Conservation (phyloP, 2,329 filamentous ascomycete species). For the Xylariaceae sp. region DNA sequence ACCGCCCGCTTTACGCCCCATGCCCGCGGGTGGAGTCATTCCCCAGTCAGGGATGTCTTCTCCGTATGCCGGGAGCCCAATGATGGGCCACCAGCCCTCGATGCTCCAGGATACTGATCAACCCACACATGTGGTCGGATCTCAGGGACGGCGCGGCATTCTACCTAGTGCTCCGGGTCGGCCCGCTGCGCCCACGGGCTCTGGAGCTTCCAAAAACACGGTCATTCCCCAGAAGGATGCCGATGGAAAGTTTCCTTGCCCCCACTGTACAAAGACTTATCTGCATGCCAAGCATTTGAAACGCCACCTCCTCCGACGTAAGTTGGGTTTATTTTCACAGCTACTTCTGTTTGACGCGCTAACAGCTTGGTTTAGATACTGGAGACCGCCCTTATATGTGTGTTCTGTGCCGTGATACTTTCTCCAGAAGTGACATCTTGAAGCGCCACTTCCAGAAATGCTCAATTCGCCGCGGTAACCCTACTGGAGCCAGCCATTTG, state of each 20-base stretch:
- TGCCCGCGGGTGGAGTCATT: slow-evolving; percentile 63
- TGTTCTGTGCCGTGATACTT: slow-evolving; percentile 94
- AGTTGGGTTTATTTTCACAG: slow-evolving; percentile 43
- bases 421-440: slow-evolving; percentile 94
- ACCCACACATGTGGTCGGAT: slow-evolving; percentile 89
- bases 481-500: slow-evolving; percentile 88
- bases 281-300: slow-evolving; percentile 96
- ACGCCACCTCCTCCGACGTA: slow-evolving; percentile 91
- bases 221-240: slow-evolving; percentile 91
- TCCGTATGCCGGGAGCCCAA: slow-evolving; percentile 53
- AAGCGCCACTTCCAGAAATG: slow-evolving; percentile 99
- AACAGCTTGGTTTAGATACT: slow-evolving; percentile 59
- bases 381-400: slow-evolving; percentile 98
- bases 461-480: slow-evolving; percentile 91
- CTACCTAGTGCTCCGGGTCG: slow-evolving; percentile 85
- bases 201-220: slow-evolving; percentile 66
- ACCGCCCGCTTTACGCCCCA: slow-evolving; percentile 60
- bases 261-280: slow-evolving; percentile 97
- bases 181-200: slow-evolving; percentile 69
- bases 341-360: slow-evolving; percentile 8
- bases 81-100: slow-evolving; percentile 50
- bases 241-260: slow-evolving; percentile 96
- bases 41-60: slow-evolving; percentile 52
- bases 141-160: slow-evolving; percentile 86
- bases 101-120: slow-evolving; percentile 55